These are phyloP conservation scores for Macaranga tanarius DNA, from an alignment of 441 rosid genomes.

Conservation along the genomic window DNA sequence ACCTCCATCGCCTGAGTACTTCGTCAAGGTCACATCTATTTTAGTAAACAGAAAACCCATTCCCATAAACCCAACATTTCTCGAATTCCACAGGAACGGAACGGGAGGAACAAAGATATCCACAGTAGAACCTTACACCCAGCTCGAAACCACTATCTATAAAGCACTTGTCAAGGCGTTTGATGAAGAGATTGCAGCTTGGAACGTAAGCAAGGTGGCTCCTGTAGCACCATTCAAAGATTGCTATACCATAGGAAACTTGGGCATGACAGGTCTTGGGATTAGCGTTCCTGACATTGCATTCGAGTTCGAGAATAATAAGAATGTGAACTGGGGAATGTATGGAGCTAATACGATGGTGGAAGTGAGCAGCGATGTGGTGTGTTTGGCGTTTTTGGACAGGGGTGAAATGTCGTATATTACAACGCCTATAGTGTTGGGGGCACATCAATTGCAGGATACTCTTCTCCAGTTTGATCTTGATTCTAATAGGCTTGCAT, in stretches of 20 bases:
- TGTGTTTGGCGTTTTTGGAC: conserved; percentile 26
- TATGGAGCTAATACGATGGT: conserved; percentile 27
- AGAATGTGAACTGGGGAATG: conserved; percentile 23
- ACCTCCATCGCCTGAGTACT: conserved; percentile 49
- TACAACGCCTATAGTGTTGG: conserved; percentile 20
- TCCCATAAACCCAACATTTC: conserved; percentile 11
- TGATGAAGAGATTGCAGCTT: conserved; percentile 3
- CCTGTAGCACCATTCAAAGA: conserved; percentile 9
- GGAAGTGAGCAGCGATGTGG: conserved; percentile 20
- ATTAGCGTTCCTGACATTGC: conserved; percentile 14
- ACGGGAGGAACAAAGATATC: conserved; percentile 8
- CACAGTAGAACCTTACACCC: conserved; percentile 20
- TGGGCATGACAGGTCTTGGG: conserved; percentile 13
- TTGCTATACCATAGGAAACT: conserved; percentile 1
- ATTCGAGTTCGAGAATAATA: conserved; percentile 17
- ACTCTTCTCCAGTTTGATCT: conserved; percentile 24
- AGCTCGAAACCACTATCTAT: conserved; percentile 17
- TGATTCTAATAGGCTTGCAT: conserved; percentile 13
- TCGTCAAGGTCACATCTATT: conserved; percentile 34
- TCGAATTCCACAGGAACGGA: conserved; percentile 12
- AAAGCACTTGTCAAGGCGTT: conserved; percentile 13
- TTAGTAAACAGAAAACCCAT: conserved; percentile 15
- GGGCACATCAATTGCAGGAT: conserved; percentile 25
- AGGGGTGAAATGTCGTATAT: background rate
- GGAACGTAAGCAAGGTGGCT: conserved; percentile 7